These are phyloP conservation scores for Penicillium samsonianum DNA, from an alignment of 495 filamentous ascomycete species.

Conservation along the genomic window DNA sequence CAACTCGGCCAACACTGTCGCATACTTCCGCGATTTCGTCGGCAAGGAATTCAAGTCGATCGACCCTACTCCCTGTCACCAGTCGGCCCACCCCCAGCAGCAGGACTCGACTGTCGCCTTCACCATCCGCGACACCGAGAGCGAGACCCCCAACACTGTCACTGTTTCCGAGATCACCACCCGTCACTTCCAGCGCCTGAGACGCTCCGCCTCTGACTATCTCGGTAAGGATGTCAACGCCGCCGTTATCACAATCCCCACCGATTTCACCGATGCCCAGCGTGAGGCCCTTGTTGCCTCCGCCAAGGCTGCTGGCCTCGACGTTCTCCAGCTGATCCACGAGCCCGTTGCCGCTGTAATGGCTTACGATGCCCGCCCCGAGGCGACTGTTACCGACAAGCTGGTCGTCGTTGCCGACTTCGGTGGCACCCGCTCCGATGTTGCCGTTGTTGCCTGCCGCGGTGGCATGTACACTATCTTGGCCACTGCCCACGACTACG, in stretches of 20 bases:
- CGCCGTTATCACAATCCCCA: slow-evolving; percentile 90
- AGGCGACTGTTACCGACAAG: slow-evolving; percentile 76
- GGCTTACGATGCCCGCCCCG: slow-evolving; percentile 86
- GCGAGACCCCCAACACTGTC: slow-evolving; percentile 67
- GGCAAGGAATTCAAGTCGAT: slow-evolving; percentile 95
- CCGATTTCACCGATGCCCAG: slow-evolving; percentile 86
- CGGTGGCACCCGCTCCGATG: slow-evolving; percentile 89
- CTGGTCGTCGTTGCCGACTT: slow-evolving; percentile 89
- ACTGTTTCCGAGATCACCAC: slow-evolving; percentile 84
- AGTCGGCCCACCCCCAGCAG: slow-evolving; percentile 86
- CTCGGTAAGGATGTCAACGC: slow-evolving; percentile 89
- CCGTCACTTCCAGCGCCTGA: slow-evolving; percentile 80
- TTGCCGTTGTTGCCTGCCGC: slow-evolving; percentile 83
- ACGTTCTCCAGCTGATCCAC: slow-evolving; percentile 88
- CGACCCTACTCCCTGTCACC: slow-evolving; percentile 92
- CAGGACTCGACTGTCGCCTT: slow-evolving; percentile 74
- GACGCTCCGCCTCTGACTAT: slow-evolving; percentile 83
- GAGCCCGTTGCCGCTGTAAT: slow-evolving; percentile 92
- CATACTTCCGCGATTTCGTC: slow-evolving; percentile 93
- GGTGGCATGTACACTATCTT: slow-evolving; percentile 96
- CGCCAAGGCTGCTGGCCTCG: slow-evolving; percentile 78
- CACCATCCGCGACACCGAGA: slow-evolving; percentile 73
- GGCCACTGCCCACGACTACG: slow-evolving; percentile 92
- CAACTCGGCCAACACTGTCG: slow-evolving; percentile 88
- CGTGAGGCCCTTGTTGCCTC: slow-evolving; percentile 74